Percentiles rank a stretch among this genome's conserved stretches.
phyloP scores from a whole-genome alignment of 768 basidiomycete genomes.

The Suillus americanus region DNA sequence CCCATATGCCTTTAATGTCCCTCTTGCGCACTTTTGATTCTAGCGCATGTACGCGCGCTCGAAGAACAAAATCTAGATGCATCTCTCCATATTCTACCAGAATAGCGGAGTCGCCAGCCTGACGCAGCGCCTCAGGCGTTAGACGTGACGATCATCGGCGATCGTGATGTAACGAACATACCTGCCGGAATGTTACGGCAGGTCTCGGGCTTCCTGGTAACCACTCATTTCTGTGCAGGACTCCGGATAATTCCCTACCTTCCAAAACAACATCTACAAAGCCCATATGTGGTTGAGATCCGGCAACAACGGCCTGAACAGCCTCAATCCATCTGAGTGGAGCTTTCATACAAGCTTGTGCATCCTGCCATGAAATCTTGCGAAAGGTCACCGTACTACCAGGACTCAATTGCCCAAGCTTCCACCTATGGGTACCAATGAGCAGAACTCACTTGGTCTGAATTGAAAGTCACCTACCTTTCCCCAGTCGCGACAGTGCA shows the following conservation, averaged over 20 bases:
- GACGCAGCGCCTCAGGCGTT: background rate
- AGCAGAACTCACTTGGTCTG: background rate
- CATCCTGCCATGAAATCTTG: constrained; percentile 44
- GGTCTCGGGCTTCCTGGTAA: constrained; percentile 22
- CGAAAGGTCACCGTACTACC: constrained; percentile 55
- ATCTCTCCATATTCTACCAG: constrained; percentile 62
- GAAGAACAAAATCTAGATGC: constrained; percentile 49
- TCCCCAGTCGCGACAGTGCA: constrained; percentile 54
- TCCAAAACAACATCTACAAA: background rate
- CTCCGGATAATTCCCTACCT: background rate
- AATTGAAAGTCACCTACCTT: constrained; percentile 34
- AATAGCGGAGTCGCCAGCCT: constrained; percentile 67
- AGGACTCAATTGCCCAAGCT: constrained; percentile 62
- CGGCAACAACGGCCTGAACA: constrained; percentile 14
- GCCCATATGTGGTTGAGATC: background rate
- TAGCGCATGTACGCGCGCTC: constrained; percentile 60
- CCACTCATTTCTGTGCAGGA: constrained; percentile 15
- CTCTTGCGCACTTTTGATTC: constrained; percentile 38
- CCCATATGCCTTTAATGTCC: constrained; percentile 36
- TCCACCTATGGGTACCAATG: constrained; percentile 51
- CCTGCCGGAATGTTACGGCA: constrained; percentile 53
- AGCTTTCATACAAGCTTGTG: constrained; percentile 28
- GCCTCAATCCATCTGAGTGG: constrained; percentile 32
- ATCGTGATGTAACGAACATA: constrained; percentile 17
- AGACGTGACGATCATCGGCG: background rate